Conservation (phyloP, 371 early-diverging fungal species). For the Mortierella sp. region DNA sequence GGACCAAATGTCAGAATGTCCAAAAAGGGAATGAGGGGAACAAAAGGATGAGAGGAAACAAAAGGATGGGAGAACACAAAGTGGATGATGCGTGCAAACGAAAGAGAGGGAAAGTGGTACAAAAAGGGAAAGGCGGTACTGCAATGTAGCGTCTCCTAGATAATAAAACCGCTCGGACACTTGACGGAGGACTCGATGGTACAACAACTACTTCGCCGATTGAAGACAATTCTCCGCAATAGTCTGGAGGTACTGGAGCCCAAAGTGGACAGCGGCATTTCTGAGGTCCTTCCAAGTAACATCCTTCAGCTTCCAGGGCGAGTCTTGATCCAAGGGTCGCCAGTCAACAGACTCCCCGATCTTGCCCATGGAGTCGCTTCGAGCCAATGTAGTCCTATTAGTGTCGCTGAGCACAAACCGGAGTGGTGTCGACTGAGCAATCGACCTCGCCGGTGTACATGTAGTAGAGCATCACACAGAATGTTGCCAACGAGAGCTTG, state of each 20-base stretch:
- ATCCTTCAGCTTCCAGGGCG: neutral
- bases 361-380: neutral
- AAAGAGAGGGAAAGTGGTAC: too few species aligned
- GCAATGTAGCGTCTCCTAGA: too few species aligned
- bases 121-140: too few species aligned
- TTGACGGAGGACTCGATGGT: too few species aligned
- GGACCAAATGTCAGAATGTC: too few species aligned
- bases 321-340: neutral
- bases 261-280: neutral
- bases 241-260: neutral
- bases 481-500: neutral
- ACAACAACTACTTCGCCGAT: too few species aligned
- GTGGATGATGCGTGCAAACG: too few species aligned
- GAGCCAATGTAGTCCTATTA: neutral
- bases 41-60: too few species aligned
- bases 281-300: neutral
- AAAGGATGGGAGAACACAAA: too few species aligned
- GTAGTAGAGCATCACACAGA: neutral
- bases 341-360: neutral
- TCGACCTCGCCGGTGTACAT: neutral
- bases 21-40: too few species aligned
- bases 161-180: too few species aligned
- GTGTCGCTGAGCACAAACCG: neutral
- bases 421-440: neutral
- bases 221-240: neutral